Conservation (phyloP, 1,284 basidiomycete species). For the Chalciporus piperatoides region DNA sequence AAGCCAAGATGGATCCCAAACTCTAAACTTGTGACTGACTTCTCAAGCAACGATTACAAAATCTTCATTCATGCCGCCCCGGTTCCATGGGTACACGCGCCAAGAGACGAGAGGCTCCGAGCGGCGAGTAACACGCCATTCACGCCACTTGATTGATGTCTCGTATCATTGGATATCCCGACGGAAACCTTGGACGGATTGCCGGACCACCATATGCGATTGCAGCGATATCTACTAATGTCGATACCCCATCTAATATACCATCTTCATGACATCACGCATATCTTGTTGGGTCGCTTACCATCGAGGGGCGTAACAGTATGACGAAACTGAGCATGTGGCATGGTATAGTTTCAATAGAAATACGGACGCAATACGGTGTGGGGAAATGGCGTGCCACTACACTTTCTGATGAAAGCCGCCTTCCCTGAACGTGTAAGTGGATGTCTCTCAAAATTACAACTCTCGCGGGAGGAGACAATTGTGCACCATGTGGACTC, state of each 20-base stretch:
- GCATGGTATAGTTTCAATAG: no score
- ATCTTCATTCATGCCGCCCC: background rate
- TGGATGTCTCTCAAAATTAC: no score
- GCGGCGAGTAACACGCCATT: background rate
- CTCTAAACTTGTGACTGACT: conserved; percentile 23
- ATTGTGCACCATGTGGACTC: background rate
- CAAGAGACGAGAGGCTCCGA: background rate
- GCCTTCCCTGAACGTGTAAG: background rate
- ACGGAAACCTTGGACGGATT: background rate
- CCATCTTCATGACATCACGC: background rate
- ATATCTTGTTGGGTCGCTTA: background rate
- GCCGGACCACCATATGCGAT: background rate
- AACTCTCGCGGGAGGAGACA: background rate
- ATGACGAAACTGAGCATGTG: no score
- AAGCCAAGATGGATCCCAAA: conserved; percentile 50
- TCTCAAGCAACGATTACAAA: background rate
- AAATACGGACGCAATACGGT: background rate
- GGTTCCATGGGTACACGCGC: background rate
- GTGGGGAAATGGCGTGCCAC: no score
- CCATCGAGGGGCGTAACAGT: no score
- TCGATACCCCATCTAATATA: background rate
- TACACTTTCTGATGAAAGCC: no score
- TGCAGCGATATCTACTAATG: background rate
- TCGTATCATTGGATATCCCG: background rate
- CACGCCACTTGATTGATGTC: background rate